Evolutionary conservation across 2,329 filamentous ascomycete genomes (phyloP).

Genomic region (Taxawa tesnikishii): DNA sequence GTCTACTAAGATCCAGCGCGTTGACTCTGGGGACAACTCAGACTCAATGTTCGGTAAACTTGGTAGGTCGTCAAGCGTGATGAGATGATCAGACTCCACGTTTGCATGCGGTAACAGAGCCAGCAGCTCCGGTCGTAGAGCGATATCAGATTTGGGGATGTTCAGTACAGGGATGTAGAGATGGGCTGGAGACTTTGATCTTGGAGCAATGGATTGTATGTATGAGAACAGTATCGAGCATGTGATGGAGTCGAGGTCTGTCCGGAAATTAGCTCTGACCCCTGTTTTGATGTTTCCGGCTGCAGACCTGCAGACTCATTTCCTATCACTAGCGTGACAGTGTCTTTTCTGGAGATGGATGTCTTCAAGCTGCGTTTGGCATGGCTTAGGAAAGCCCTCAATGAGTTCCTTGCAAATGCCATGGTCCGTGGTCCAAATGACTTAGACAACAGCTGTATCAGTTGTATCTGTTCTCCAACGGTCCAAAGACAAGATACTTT

Average conservation of each 20-base stretch:
- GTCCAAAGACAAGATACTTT: background rate
- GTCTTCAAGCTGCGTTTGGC: constrained; percentile 30
- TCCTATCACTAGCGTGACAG: constrained; percentile 38
- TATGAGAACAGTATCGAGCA: constrained; percentile 64
- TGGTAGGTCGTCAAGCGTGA: constrained; percentile 50
- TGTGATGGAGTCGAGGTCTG: constrained; percentile 73
- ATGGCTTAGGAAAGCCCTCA: constrained; percentile 32
- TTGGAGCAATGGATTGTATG: constrained; percentile 35
- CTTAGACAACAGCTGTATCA: background rate
- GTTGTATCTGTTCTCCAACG: background rate
- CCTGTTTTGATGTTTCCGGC: background rate
- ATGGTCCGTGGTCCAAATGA: constrained; percentile 14
- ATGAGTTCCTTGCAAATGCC: constrained; percentile 31
- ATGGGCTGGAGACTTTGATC: constrained; percentile 11
- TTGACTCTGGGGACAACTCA: constrained; percentile 39
- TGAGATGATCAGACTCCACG: constrained; percentile 47
- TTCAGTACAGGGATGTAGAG: constrained; percentile 64
- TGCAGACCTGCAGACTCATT: constrained; percentile 38
- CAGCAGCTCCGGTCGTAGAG: constrained; percentile 59
- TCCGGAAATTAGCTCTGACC: constrained; percentile 28
- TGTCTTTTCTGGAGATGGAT: constrained; percentile 25
- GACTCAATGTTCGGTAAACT: constrained; percentile 37
- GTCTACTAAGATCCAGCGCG: constrained; percentile 64
- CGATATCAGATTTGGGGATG: constrained; percentile 54
- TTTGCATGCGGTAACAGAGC: constrained; percentile 51